Percentiles rank a stretch among this genome's conserved stretches.
phyloP scores from a whole-genome alignment of 345 rosid genomes.

The Salix suchowensis region DNA sequence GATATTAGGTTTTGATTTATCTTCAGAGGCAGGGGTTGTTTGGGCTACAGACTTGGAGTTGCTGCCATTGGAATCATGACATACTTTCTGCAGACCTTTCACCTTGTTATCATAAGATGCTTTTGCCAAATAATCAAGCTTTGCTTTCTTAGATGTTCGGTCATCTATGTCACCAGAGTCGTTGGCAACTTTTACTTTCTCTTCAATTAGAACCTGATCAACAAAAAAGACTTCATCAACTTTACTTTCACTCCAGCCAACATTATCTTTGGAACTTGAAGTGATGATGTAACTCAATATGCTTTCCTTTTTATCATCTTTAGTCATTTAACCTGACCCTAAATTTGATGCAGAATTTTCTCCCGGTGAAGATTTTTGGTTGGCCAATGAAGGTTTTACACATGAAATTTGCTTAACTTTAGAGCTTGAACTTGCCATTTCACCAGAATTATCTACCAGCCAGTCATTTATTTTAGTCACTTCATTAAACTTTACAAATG shows the following conservation, averaged over 20 bases:
- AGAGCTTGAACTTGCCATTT: conserved; percentile 3
- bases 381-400: background rate
- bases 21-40: conserved; percentile 6
- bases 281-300: background rate
- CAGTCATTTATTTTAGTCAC: background rate
- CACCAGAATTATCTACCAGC: background rate
- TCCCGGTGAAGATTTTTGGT: background rate
- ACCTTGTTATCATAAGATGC: conserved; percentile 23
- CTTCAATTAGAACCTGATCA: conserved; percentile 22
- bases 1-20: conserved; percentile 17
- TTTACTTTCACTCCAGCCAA: conserved; percentile 20
- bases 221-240: conserved; percentile 12
- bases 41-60: conserved; percentile 12
- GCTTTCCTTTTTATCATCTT: background rate
- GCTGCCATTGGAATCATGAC: conserved; percentile 15
- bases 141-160: conserved; percentile 51
- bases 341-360: background rate
- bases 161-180: conserved; percentile 28
- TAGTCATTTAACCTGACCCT: background rate
- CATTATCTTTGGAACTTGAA: conserved; percentile 17
- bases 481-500: background rate
- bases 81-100: conserved; percentile 22
- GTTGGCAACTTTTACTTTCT: conserved; percentile 23
- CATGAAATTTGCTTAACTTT: conserved; percentile 18
- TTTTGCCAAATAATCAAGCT: conserved; percentile 33